Evolutionary conservation across 805 yeast species (phyloP).

Genomic region (Saturnispora sekii): DNA sequence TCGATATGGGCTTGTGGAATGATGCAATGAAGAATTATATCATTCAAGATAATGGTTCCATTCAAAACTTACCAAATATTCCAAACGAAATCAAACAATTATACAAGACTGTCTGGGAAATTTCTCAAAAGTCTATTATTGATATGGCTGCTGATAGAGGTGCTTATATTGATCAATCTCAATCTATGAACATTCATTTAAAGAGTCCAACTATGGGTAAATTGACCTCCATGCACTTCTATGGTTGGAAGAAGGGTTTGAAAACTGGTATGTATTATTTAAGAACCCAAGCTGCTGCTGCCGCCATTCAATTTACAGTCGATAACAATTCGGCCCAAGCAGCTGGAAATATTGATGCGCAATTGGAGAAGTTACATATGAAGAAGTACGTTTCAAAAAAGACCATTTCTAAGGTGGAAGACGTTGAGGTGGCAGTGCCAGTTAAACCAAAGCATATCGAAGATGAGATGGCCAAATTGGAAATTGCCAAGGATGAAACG

Average conservation of each 20-base stretch:
- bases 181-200: conserved; percentile 85
- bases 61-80: conserved; percentile 44
- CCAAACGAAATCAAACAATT: conserved; percentile 46
- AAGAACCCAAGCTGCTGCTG: conserved; percentile 96
- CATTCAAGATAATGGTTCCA: conserved; percentile 48
- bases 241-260: conserved; percentile 98
- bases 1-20: conserved; percentile 49
- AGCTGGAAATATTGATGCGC: conserved; percentile 23
- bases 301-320: conserved; percentile 91
- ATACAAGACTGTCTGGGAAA: conserved; percentile 56
- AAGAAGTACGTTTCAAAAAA: conserved; percentile 28
- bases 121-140: conserved; percentile 47
- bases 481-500: conserved; percentile 17
- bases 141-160: conserved; percentile 70
- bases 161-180: conserved; percentile 83
- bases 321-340: conserved; percentile 36
- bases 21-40: conserved; percentile 48
- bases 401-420: conserved; percentile 21
- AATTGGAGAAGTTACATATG: conserved; percentile 23
- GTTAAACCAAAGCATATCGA: conserved; percentile 1
- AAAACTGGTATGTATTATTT: conserved; percentile 99
- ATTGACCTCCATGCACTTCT: conserved; percentile 95
- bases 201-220: conserved; percentile 96
- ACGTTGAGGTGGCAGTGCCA: conserved; percentile 19
- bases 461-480: conserved; percentile 7